These are phyloP conservation scores for Fusarium xylarioides DNA, from an alignment of 2,329 filamentous ascomycete species.

Conservation along the genomic window DNA sequence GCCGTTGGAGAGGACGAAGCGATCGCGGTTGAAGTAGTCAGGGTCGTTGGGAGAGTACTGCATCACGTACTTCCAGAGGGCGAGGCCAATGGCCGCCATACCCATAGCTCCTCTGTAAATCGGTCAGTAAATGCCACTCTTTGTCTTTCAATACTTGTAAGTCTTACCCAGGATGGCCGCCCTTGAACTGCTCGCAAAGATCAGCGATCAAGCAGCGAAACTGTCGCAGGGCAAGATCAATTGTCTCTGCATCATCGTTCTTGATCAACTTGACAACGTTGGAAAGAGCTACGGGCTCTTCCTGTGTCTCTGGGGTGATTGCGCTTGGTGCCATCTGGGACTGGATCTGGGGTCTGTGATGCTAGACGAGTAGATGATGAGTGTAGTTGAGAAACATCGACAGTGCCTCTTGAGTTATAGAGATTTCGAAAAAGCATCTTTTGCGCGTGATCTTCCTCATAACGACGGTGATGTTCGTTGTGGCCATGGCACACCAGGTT, in stretches of 20 bases:
- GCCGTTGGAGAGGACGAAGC: conserved; percentile 70
- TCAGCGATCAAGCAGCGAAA: conserved; percentile 73
- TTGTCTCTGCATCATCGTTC: conserved; percentile 39
- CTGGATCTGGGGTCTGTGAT: background rate
- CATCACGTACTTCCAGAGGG: conserved; percentile 70
- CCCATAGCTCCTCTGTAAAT: conserved; percentile 58
- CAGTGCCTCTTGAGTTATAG: conserved; percentile 8
- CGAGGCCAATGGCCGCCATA: conserved; percentile 69
- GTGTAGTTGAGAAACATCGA: background rate
- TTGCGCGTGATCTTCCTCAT: conserved; percentile 7
- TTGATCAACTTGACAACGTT: conserved; percentile 39
- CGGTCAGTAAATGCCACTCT: background rate
- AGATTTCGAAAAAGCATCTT: conserved; percentile 4
- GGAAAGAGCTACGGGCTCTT: conserved; percentile 25
- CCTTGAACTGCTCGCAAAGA: conserved; percentile 74
- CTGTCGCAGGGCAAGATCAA: conserved; percentile 64
- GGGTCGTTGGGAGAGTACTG: conserved; percentile 64
- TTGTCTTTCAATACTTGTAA: background rate
- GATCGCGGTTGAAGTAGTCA: conserved; percentile 68
- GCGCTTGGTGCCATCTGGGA: conserved; percentile 40
- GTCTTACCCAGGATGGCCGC: conserved; percentile 72
- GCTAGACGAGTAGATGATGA: background rate
- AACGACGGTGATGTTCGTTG: background rate
- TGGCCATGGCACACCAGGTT: background rate
- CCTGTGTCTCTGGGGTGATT: conserved; percentile 27